These are phyloP conservation scores for Podochytrium sp. DNA, from an alignment of 192 early-diverging fungal species.

Conservation along the genomic window DNA sequence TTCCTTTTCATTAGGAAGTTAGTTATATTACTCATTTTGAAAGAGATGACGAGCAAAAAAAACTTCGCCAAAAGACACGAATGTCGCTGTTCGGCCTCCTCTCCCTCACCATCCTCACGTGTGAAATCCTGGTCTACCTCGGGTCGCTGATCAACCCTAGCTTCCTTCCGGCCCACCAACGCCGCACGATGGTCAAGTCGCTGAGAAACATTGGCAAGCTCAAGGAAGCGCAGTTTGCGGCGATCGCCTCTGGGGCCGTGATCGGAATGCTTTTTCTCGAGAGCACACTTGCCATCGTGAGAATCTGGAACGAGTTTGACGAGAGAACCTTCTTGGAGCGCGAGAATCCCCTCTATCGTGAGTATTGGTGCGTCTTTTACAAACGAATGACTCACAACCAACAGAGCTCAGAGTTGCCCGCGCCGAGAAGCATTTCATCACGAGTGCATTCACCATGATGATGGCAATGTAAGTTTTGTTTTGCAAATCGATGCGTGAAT, in stretches of 20 bases:
- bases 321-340: not conserved
- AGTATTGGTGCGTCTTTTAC: not conserved
- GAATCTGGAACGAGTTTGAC: not conserved
- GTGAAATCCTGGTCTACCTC: constrained; percentile 10
- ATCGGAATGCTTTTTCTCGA: not conserved
- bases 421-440: constrained; percentile 22
- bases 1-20: too few species aligned
- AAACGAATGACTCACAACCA: too few species aligned
- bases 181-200: constrained; percentile 12
- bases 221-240: constrained; percentile 16
- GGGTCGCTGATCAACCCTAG: constrained; percentile 1
- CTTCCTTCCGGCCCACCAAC: constrained; percentile 10
- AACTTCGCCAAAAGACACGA: too few species aligned
- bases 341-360: constrained; percentile 8
- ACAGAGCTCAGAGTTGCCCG: constrained; percentile 1
- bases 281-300: not conserved
- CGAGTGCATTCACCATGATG: constrained; percentile 9
- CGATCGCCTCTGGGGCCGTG: not conserved
- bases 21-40: too few species aligned
- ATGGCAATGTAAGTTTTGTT: constrained; percentile 23
- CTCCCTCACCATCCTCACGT: constrained; percentile 1
- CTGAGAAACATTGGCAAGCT: constrained; percentile 2
- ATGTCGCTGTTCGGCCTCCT: constrained; percentile 12
- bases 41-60: too few species aligned
- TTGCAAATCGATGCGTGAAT: too few species aligned